Percentiles rank a stretch among this genome's conserved stretches.
Evolutionary conservation across 352 stramenopile genomes (phyloP).

Genomic region (Phytophthora hibernalis): DNA sequence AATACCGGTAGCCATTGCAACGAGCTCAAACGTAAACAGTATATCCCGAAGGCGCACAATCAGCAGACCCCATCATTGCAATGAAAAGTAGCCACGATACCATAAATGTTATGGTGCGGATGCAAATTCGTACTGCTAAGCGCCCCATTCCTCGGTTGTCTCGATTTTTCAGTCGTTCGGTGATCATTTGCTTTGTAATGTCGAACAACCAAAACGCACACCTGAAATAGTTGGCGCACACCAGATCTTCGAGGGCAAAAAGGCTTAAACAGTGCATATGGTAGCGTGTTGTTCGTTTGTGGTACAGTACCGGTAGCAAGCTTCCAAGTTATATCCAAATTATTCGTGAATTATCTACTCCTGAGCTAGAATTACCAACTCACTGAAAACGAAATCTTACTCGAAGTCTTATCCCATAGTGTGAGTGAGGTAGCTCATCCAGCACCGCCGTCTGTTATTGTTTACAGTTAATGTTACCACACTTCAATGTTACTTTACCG

Average conservation of each 20-base stretch:
- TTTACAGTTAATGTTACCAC: too few species aligned
- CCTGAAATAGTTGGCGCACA: conserved; percentile 35
- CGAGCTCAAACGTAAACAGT: conserved; percentile 59
- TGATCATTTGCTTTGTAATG: conserved; percentile 7
- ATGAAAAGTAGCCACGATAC: conserved; percentile 42
- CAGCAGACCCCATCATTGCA: conserved; percentile 31
- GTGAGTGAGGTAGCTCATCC: too few species aligned
- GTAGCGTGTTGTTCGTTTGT: too few species aligned
- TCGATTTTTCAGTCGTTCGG: not conserved
- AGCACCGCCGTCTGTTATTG: too few species aligned
- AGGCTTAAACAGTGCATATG: too few species aligned
- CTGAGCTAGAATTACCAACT: too few species aligned
- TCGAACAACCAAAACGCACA: conserved; percentile 14
- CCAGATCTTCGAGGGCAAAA: conserved; percentile 57
- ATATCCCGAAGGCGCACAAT: conserved; percentile 44
- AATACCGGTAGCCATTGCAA: conserved; percentile 45
- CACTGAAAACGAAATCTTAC: too few species aligned
- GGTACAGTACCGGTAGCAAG: too few species aligned
- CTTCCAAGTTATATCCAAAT: too few species aligned
- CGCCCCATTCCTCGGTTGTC: not conserved
- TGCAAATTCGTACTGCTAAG: not conserved
- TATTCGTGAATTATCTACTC: too few species aligned
- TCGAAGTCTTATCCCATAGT: too few species aligned
- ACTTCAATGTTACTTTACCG: too few species aligned
- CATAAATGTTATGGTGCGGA: conserved; percentile 38